phyloP scores from a whole-genome alignment of 352 stramenopile genomes.

The Phytophthora pisi region DNA sequence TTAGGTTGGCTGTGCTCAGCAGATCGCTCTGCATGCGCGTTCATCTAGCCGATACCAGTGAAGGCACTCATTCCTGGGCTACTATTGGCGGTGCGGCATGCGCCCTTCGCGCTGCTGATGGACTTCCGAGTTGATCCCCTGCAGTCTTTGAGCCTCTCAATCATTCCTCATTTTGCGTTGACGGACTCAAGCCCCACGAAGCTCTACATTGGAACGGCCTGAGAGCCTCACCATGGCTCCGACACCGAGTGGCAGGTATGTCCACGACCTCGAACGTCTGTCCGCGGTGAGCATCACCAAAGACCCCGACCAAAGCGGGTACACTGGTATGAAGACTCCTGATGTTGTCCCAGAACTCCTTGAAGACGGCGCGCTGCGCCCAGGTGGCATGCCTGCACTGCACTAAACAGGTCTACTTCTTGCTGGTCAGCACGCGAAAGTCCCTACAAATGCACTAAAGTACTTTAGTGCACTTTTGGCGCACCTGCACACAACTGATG shows the following conservation, averaged over 20 bases:
- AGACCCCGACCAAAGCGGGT: slow-evolving; percentile 28
- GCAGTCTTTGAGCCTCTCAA: background rate
- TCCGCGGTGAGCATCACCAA: slow-evolving; percentile 41
- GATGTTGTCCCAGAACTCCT: slow-evolving; percentile 12
- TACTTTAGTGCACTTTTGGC: too few species aligned
- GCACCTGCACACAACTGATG: too few species aligned
- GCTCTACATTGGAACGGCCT: background rate
- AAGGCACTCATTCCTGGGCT: background rate
- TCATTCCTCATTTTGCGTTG: slow-evolving; percentile 24
- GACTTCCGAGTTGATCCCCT: background rate
- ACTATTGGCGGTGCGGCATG: background rate
- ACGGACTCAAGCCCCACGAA: background rate
- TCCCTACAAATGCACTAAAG: too few species aligned
- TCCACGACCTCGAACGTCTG: slow-evolving; percentile 32
- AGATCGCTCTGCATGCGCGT: slow-evolving; percentile 11
- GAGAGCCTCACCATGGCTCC: slow-evolving; percentile 7
- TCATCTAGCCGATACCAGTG: background rate
- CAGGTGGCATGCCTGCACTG: slow-evolving; percentile 33
- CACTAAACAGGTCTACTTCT: too few species aligned
- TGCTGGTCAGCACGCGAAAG: too few species aligned
- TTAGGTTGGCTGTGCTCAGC: slow-evolving; percentile 25
- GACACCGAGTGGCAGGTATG: slow-evolving; percentile 16
- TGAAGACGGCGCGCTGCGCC: slow-evolving; percentile 39
- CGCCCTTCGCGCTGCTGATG: background rate
- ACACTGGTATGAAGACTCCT: slow-evolving; percentile 32